Conservation (phyloP, 2,329 filamentous ascomycete species). For the Cladorrhinum sp. region DNA sequence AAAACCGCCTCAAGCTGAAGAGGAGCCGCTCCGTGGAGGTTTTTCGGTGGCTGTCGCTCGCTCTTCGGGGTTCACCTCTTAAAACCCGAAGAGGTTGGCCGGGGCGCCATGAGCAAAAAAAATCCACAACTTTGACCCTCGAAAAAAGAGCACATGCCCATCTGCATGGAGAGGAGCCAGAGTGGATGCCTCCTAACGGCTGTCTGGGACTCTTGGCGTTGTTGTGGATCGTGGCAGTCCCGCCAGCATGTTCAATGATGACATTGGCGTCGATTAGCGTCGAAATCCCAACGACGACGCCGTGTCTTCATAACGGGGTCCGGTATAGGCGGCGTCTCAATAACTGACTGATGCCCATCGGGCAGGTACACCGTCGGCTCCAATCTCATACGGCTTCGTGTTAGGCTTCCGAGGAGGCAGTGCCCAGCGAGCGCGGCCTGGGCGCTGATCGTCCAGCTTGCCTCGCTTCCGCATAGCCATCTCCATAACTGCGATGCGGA, state of each 20-base stretch:
- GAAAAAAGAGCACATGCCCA: neutral
- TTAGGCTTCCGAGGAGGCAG: slow-evolving; percentile 61
- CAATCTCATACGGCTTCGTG: slow-evolving; percentile 54
- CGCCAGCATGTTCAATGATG: slow-evolving; percentile 12
- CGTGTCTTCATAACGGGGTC: neutral
- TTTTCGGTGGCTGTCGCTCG: neutral
- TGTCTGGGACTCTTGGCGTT: neutral
- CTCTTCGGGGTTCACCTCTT: slow-evolving; percentile 1
- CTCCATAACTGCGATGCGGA: slow-evolving; percentile 68
- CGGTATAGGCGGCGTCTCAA: slow-evolving; percentile 2
- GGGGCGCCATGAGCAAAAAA: neutral
- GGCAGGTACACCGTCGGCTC: slow-evolving; percentile 56
- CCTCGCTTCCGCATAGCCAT: slow-evolving; percentile 67
- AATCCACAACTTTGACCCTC: neutral
- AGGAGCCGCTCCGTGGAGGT: neutral
- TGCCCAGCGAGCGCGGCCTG: slow-evolving; percentile 66
- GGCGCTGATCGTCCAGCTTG: slow-evolving; percentile 63
- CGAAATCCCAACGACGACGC: neutral
- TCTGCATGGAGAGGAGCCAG: neutral
- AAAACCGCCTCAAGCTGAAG: neutral
- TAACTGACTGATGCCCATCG: slow-evolving; percentile 50
- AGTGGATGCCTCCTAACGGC: slow-evolving; percentile 6
- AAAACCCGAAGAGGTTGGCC: neutral
- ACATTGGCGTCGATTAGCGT: slow-evolving; percentile 6
- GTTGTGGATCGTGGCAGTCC: slow-evolving; percentile 7